Evolutionary conservation across 108 stramenopile genomes (phyloP).

Genomic region (Pseudonitzschia multiseries): DNA sequence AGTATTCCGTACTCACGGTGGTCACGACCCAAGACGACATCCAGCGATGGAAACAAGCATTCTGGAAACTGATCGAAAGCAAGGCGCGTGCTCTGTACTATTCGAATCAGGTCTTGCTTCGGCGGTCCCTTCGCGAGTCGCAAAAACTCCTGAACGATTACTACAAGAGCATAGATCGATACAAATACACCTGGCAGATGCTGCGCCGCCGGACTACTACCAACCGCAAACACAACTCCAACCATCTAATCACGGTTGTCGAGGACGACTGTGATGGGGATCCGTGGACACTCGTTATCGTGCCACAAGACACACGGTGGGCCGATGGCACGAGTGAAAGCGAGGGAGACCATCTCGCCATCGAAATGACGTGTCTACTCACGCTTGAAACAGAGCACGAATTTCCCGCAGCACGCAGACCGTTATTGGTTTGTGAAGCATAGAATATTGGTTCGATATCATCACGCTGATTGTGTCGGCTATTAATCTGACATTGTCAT

Average conservation of each 20-base stretch:
- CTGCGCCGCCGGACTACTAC: neutral
- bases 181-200: neutral
- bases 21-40: neutral
- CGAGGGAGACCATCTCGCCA: neutral
- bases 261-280: too few species aligned
- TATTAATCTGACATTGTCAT: too few species aligned
- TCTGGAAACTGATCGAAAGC: constrained; percentile 11
- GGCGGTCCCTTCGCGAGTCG: neutral
- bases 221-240: too few species aligned
- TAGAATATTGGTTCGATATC: too few species aligned
- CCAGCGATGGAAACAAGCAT: constrained; percentile 6
- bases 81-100: neutral
- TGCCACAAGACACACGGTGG: too few species aligned
- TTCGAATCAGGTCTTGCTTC: neutral
- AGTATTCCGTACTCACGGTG: neutral
- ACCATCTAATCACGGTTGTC: too few species aligned
- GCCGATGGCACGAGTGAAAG: neutral
- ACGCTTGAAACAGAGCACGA: neutral
- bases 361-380: neutral
- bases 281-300: too few species aligned
- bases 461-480: too few species aligned
- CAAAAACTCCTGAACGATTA: neutral
- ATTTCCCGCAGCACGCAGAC: neutral
- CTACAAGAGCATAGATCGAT: neutral
- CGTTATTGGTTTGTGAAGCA: too few species aligned